Conservation (phyloP, 495 filamentous ascomycete species). For the Aspergillus ostianus region DNA sequence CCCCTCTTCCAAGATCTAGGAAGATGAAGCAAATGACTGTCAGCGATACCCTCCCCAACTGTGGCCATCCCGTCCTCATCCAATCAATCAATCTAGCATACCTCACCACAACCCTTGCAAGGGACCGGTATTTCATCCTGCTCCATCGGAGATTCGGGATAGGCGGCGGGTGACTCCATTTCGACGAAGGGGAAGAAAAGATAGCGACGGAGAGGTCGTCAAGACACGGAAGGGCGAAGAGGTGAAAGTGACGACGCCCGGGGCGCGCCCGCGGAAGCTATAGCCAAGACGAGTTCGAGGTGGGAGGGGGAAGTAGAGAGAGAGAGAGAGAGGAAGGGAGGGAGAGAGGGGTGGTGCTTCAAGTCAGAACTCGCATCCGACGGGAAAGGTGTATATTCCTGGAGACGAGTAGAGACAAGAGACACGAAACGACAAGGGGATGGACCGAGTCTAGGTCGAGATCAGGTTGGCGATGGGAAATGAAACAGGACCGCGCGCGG, state of each 20-base stretch:
- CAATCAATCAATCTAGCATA: constrained; percentile 38
- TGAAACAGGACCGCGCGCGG: not conserved
- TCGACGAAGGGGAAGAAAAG: constrained; percentile 1
- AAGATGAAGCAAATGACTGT: constrained; percentile 12
- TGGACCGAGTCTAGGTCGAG: not conserved
- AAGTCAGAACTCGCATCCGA: constrained; percentile 18
- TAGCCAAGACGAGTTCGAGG: constrained; percentile 11
- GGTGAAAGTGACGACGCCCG: constrained; percentile 2
- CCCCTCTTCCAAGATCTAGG: constrained; percentile 91
- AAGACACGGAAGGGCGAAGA: constrained; percentile 1
- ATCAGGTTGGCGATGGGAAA: not conserved
- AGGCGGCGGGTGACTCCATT: constrained; percentile 51
- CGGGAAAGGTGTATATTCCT: constrained; percentile 3
- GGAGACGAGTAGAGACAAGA: too few species aligned
- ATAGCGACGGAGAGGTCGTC: not conserved
- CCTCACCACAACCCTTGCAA: constrained; percentile 98
- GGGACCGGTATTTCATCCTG: constrained; percentile 84
- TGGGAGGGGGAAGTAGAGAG: not conserved
- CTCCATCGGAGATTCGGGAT: constrained; percentile 80
- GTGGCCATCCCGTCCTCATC: not conserved
- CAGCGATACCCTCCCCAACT: constrained; percentile 2
- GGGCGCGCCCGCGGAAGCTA: constrained; percentile 16
- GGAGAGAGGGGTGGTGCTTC: constrained; percentile 7
- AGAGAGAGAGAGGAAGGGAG: not conserved
- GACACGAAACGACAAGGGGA: not conserved